Base-by-base conservation (phyloP, 2,329 filamentous ascomycete species). In the Onygenales sp. region DNA sequence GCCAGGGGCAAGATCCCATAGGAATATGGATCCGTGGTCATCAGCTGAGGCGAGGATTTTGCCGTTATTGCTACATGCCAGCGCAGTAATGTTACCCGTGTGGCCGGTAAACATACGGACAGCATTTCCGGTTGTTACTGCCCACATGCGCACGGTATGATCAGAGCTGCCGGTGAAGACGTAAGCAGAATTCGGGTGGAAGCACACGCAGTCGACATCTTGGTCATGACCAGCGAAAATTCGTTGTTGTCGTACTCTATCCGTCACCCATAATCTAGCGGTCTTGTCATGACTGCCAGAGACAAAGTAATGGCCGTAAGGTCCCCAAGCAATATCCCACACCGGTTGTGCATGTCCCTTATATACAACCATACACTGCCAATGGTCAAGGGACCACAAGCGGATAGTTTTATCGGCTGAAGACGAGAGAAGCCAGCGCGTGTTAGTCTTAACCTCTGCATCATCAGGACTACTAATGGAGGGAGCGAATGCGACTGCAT, bases 61-160 rank as follows among this genome's bases (percentile, higher is more conserved):
- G 59, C 93, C 93, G 63, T 89, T 90, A 1, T 89, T 89, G 21
- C 89, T 86, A 64, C 90, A 95, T 58, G 92, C 83, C 31, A 97
- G 74, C 0, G 89, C 82, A 11, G 86, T 94, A 65, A 97, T 84
- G 64, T 89, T 89, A 49, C 93, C 89, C 0, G 83, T 86, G 66
- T 98, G 93, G 1, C 93, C 93, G 0, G 88, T 90, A 66, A 97
- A 95, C 63, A 97, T 83, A 31, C 93, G 86, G 5, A 96, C 88
- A 38, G 90, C 89, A 57, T 85, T 84, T 32, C 93, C 93, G 7
- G 86, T 92, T 9, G 83, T 80, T n/a, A 96, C 82, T 8, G 90
- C 85, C 93, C 93, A 98, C 92, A 98, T 97, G 33, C 93, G 85
- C 36, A 97, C 88, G 0, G 90, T 93, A 69, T 92, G 92, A 70